These are phyloP conservation scores for Trichoderma asperelloides DNA, from an alignment of 495 filamentous ascomycete species.

Conservation along the genomic window DNA sequence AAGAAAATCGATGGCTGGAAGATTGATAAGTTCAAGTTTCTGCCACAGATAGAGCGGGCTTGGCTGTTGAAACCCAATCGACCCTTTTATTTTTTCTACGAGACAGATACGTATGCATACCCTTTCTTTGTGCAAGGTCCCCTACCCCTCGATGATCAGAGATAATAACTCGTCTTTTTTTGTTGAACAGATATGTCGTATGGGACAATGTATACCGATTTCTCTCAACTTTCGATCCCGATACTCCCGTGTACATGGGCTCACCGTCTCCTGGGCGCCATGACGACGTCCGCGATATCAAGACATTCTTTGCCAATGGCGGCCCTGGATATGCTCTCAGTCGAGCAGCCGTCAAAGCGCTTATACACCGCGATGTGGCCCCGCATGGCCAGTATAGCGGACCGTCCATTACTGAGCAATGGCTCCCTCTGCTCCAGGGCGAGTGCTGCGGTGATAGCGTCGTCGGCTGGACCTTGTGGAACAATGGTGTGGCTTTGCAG, in stretches of 20 bases:
- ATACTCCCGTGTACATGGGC: constrained; percentile 45
- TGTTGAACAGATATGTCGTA: constrained; percentile 24
- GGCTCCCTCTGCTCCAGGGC: constrained; percentile 21
- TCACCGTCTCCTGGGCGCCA: constrained; percentile 31
- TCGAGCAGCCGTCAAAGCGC: constrained; percentile 35
- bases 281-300: constrained; percentile 19
- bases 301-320: constrained; percentile 42
- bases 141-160: not conserved
- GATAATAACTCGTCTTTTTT: not conserved
- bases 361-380: constrained; percentile 21
- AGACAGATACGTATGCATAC: constrained; percentile 51
- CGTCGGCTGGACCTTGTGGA: constrained; percentile 37
- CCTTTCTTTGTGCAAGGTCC: not conserved
- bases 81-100: constrained; percentile 62
- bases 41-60: constrained; percentile 53
- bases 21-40: constrained; percentile 64
- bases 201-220: constrained; percentile 56
- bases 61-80: constrained; percentile 39
- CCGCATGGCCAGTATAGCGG: constrained; percentile 25
- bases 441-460: constrained; percentile 50
- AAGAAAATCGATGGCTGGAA: constrained; percentile 37
- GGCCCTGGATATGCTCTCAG: constrained; percentile 47
- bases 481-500: constrained; percentile 30
- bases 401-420: constrained; percentile 21
- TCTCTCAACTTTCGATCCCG: constrained; percentile 40